Evolutionary conservation across 495 filamentous ascomycete species (phyloP).

Genomic region (Chaetomidium leptoderma): DNA sequence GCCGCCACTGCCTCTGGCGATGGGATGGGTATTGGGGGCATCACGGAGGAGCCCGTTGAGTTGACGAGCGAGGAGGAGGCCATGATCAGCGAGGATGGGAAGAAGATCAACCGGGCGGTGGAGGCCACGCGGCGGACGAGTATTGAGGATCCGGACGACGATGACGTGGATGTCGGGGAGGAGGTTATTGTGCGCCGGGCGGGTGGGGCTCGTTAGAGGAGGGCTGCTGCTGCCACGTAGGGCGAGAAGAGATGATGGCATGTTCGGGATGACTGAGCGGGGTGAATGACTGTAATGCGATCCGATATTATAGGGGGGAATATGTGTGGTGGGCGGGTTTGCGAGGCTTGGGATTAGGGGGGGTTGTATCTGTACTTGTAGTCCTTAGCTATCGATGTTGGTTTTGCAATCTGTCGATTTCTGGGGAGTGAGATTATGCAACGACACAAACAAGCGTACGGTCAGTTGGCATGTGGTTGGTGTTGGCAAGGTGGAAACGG

Average conservation of each 20-base stretch:
- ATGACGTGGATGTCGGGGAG: conserved; percentile 35
- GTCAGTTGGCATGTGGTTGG: too few species aligned
- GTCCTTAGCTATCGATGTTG: conserved; percentile 13
- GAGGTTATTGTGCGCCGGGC: conserved; percentile 22
- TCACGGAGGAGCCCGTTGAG: conserved; percentile 32
- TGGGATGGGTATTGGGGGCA: conserved; percentile 9
- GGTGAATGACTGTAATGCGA: conserved; percentile 5
- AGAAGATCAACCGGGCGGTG: conserved; percentile 45
- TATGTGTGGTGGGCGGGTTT: background rate
- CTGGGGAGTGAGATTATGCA: too few species aligned
- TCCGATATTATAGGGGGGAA: background rate
- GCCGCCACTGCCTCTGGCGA: background rate
- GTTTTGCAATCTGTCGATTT: too few species aligned
- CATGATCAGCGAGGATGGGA: conserved; percentile 37
- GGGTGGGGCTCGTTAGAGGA: conserved; percentile 16
- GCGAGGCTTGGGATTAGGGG: background rate
- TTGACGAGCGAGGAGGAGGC: conserved; percentile 25
- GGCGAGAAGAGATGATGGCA: background rate
- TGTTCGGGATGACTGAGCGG: background rate
- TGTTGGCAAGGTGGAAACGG: too few species aligned
- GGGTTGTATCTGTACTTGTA: conserved; percentile 18
- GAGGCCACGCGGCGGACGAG: conserved; percentile 52
- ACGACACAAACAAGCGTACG: too few species aligned
- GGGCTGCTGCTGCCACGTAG: background rate
- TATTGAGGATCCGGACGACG: conserved; percentile 55